phyloP scores from a whole-genome alignment of 164 flowering plant genomes.

The Aristolochia contorta region DNA sequence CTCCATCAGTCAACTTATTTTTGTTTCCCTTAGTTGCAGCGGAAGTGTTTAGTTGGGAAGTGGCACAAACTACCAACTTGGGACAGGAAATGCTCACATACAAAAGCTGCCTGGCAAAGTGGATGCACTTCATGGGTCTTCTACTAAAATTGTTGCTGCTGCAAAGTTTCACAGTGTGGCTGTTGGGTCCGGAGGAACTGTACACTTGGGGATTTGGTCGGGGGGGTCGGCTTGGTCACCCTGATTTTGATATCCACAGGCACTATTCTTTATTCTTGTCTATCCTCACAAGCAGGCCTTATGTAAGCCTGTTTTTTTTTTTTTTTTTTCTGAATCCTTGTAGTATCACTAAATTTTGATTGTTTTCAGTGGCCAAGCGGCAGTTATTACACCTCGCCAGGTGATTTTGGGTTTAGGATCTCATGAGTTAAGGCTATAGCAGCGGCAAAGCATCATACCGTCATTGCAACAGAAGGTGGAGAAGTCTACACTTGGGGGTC shows the following conservation, averaged over 20 bases:
- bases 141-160: constrained; percentile 60
- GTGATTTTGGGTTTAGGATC: constrained; percentile 77
- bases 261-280: constrained; percentile 9
- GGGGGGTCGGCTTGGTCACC: constrained; percentile 99
- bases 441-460: constrained; percentile 99
- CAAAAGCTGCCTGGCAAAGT: constrained; percentile 94
- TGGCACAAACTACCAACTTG: constrained; percentile 97
- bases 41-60: constrained; percentile 96
- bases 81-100: constrained; percentile 93
- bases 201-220: constrained; percentile 99
- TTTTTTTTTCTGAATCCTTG: constrained; percentile 15
- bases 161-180: constrained; percentile 98
- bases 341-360: constrained; percentile 7
- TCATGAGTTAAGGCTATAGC: constrained; percentile 83
- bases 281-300: constrained; percentile 11
- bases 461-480: constrained; percentile 83
- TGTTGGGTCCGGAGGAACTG: constrained; percentile 68
- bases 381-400: constrained; percentile 92
- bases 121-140: constrained; percentile 78
- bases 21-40: constrained; percentile 35
- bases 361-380: constrained; percentile 92
- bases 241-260: constrained; percentile 99
- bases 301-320: too few relatives aligned
- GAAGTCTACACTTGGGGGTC: constrained; percentile 99
- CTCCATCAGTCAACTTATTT: too few relatives aligned